Evolutionary conservation across 2,329 filamentous ascomycete species (phyloP), one percentile per base, ranked within the genome.

Genomic region (Neonectria coccinea): DNA sequence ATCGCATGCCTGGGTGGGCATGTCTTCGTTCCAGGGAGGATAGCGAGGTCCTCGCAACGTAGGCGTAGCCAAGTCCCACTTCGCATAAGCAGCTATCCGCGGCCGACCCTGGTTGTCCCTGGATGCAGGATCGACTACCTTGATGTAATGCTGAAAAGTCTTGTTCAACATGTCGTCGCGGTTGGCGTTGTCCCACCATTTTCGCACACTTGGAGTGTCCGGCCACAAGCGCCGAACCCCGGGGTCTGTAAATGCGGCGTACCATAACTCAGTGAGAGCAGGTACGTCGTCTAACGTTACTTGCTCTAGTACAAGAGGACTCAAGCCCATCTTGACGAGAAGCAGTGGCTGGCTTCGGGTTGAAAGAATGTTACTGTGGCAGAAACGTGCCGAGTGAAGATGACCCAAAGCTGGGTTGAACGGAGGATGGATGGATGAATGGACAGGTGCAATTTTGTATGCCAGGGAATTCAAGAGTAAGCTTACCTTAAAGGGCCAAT

Each of bases 111-210:
- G n/a, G 4, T 7, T 9, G 14, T 71, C 66, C 29, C 22, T 41
- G 0, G 66, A 59, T 14, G 51, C 39, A 22, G 59, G 57, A 12
- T 71, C 68, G 47, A 71, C 16, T 4, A 70, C 44, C 39, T 70
- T 70, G 27, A 69, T 31, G 44, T 70, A 70, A 20, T 59, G 66
- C 39, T 70, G 68, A 42, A 62, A 66, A 18, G 68, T 52, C 14
- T 71, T 70, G 10, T 67, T 58, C 14, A 45, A 12, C 11, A 70
- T 53, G 9, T 71, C 68, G 16, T 58, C 4, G 10, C 33, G 42
- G 27, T 69, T 69, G 18, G 66, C 68, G 12, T 67, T 56, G 50
- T 66, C 45, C 68, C 68, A 70, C 68, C 68, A 70, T 11, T 39
- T 56, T 14, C 64, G 66, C 18, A 70, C 68, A 12, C 45, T 47